A percentile compares a stretch with the other conserved stretches of the same genome.
phyloP scores from a whole-genome alignment of 352 stramenopile species.

The Blastocystis sp. region DNA sequence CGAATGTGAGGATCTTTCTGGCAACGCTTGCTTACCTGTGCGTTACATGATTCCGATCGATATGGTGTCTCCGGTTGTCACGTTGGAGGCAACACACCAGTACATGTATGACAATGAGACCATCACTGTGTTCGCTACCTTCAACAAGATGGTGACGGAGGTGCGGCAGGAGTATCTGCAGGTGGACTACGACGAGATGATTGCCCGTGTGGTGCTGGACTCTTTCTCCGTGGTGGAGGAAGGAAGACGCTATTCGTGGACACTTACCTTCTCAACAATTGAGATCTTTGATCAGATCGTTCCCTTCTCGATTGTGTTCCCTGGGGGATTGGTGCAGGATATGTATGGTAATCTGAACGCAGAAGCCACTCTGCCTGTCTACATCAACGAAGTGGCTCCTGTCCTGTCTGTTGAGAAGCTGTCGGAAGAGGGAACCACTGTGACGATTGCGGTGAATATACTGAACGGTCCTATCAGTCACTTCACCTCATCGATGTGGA shows the following conservation, averaged over 20 bases:
- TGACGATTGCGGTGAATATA: background rate
- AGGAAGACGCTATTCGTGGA: background rate
- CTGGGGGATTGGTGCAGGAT: background rate
- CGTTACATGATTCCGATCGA: background rate
- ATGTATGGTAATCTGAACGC: background rate
- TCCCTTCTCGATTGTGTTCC: background rate
- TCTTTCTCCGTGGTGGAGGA: background rate
- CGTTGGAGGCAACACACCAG: background rate
- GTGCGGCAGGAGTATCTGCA: background rate
- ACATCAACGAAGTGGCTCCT: background rate
- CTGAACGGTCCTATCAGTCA: background rate
- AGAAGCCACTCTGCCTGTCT: background rate
- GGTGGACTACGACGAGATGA: background rate
- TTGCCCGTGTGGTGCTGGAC: background rate
- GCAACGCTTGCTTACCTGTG: background rate
- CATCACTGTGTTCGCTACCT: background rate
- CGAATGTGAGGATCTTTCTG: background rate
- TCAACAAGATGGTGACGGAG: background rate
- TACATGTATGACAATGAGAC: conserved; percentile 20
- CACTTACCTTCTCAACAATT: background rate
- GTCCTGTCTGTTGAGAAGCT: background rate
- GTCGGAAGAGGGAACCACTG: background rate
- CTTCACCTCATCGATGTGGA: background rate
- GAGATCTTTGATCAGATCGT: background rate
- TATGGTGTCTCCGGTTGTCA: background rate